Evolutionary conservation across 345 rosid species (phyloP).

Genomic region (Euphorbia pulcherrima): DNA sequence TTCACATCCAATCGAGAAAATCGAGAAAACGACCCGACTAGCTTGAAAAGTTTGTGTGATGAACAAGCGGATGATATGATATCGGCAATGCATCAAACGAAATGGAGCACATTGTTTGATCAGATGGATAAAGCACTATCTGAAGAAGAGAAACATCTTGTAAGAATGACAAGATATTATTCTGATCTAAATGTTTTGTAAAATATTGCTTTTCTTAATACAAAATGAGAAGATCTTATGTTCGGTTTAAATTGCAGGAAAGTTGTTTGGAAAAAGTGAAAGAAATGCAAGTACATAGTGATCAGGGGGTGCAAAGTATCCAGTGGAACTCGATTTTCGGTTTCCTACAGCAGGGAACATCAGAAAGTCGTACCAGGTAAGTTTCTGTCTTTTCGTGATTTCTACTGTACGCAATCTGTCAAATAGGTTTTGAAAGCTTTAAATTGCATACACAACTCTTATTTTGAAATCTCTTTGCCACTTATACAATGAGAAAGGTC

Average conservation of each 20-base stretch:
- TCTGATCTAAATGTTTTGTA: not conserved
- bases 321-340: conserved; percentile 34
- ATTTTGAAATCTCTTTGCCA: not conserved
- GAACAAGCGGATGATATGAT: conserved; percentile 30
- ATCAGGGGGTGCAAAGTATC: conserved; percentile 64
- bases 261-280: conserved; percentile 62
- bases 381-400: too few relatives aligned
- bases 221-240: too few relatives aligned
- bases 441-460: conserved; percentile 5
- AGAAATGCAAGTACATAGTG: conserved; percentile 72
- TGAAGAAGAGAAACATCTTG: conserved; percentile 84
- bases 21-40: conserved; percentile 19
- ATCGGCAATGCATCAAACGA: conserved; percentile 50
- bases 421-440: too few relatives aligned
- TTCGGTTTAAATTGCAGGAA: conserved; percentile 49
- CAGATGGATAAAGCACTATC: conserved; percentile 67
- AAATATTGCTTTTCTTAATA: too few relatives aligned
- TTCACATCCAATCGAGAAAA: conserved; percentile 51
- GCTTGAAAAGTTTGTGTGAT: conserved; percentile 28
- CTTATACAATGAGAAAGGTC: too few relatives aligned
- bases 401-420: too few relatives aligned
- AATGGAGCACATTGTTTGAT: conserved; percentile 68
- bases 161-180: conserved; percentile 32
- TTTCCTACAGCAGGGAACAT: conserved; percentile 38
- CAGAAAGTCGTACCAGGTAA: conserved; percentile 45